phyloP scores from a whole-genome alignment of 495 filamentous ascomycete genomes.

The Aspergillus ostianus region DNA sequence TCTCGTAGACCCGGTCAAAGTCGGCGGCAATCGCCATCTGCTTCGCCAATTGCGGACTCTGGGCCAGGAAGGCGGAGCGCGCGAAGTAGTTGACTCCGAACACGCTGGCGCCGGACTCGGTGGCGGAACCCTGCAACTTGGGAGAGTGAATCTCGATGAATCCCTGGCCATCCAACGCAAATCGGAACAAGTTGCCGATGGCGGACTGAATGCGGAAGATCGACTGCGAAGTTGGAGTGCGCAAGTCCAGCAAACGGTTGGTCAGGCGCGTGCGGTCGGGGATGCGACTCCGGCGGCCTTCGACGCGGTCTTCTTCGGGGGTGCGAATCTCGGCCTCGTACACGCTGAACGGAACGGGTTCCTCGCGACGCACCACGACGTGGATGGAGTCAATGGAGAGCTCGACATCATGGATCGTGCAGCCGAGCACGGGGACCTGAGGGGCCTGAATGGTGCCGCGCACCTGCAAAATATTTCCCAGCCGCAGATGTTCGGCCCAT shows the following conservation, averaged over 20 bases:
- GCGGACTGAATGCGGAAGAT: conserved; percentile 78
- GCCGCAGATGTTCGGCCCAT: conserved; percentile 67
- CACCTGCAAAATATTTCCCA: conserved; percentile 64
- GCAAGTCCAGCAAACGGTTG: conserved; percentile 85
- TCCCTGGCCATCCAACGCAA: conserved; percentile 64
- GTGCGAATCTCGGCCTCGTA: conserved; percentile 60
- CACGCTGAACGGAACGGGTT: conserved; percentile 60
- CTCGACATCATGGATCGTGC: conserved; percentile 58
- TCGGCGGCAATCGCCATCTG: conserved; percentile 91
- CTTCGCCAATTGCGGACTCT: conserved; percentile 92
- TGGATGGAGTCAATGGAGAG: conserved; percentile 49
- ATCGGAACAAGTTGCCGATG: conserved; percentile 74
- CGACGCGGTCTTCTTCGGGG: conserved; percentile 42
- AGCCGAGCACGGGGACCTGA: conserved; percentile 54
- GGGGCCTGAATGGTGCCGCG: conserved; percentile 63
- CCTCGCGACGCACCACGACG: conserved; percentile 54
- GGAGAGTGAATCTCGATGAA: conserved; percentile 91
- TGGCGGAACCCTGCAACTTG: conserved; percentile 82
- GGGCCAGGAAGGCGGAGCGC: conserved; percentile 76
- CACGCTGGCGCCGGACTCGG: conserved; percentile 88
- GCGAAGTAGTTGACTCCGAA: conserved; percentile 87
- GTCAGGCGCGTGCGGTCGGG: conserved; percentile 72
- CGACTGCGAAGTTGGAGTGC: conserved; percentile 79
- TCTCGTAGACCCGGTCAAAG: conserved; percentile 82
- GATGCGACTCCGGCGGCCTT: conserved; percentile 53